phyloP scores from a whole-genome alignment of 2,329 filamentous ascomycete genomes.

The Lasiodiplodia theobromae region DNA sequence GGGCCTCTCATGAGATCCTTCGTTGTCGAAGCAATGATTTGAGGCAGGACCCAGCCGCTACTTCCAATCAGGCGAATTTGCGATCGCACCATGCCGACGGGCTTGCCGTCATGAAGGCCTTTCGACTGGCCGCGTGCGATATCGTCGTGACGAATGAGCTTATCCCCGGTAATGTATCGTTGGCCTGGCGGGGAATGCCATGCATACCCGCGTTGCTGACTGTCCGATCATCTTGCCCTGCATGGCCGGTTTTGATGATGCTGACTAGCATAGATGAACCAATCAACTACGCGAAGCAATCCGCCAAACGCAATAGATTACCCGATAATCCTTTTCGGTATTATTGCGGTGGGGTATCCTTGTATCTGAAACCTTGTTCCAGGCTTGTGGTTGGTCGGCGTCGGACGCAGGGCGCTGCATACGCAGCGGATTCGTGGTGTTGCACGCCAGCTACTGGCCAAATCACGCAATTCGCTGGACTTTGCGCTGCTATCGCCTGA shows the following conservation, averaged over 20 bases:
- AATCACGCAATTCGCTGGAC: slow-evolving; percentile 30
- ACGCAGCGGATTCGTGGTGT: slow-evolving; percentile 23
- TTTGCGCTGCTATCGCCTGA: slow-evolving; percentile 11
- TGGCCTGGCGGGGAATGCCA: not conserved
- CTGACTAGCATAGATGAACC: not conserved
- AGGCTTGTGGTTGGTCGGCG: slow-evolving; percentile 1
- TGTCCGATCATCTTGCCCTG: not conserved
- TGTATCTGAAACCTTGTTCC: not conserved
- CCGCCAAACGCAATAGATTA: slow-evolving; percentile 1
- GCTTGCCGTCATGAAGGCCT: slow-evolving; percentile 20
- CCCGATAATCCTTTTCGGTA: not conserved
- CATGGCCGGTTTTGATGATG: not conserved
- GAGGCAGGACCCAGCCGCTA: not conserved
- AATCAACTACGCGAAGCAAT: not conserved
- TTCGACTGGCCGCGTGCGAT: slow-evolving; percentile 13
- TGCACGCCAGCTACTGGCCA: slow-evolving; percentile 28
- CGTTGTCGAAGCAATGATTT: not conserved
- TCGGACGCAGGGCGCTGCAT: not conserved
- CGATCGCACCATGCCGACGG: slow-evolving; percentile 24
- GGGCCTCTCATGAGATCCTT: slow-evolving; percentile 9
- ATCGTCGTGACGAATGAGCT: slow-evolving; percentile 3
- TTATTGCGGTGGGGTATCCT: not conserved
- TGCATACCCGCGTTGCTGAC: not conserved
- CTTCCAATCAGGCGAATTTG: slow-evolving; percentile 23
- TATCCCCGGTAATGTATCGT: slow-evolving; percentile 9